phyloP scores from a whole-genome alignment of 257 asterid genomes.

The Jaltomata sinuosa region DNA sequence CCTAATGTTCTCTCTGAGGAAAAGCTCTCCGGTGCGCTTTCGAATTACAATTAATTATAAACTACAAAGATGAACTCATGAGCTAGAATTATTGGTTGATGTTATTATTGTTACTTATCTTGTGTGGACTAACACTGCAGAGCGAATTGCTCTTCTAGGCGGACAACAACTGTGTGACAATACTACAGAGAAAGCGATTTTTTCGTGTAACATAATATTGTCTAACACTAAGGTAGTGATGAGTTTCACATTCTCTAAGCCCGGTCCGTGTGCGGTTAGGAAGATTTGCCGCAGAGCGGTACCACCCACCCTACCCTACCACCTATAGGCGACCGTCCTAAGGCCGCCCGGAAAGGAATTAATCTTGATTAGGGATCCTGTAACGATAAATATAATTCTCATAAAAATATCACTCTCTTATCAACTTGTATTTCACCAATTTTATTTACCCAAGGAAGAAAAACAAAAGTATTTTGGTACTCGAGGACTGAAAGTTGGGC shows the following conservation, averaged over 20 bases:
- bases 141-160: no score
- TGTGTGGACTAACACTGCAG: no score
- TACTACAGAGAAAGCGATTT: background rate
- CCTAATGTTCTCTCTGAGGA: background rate
- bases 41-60: background rate
- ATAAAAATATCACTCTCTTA: background rate
- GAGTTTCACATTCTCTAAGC: background rate
- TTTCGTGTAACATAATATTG: background rate
- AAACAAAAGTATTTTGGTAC: background rate
- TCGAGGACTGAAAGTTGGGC: background rate
- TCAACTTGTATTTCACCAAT: background rate
- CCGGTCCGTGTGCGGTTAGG: rapidly evolving
- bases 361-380: background rate
- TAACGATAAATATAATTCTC: background rate
- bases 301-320: background rate
- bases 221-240: no score
- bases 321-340: background rate
- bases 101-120: background rate
- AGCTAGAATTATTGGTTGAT: background rate
- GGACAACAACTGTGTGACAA: background rate
- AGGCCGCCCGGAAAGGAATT: background rate
- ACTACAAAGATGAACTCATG: background rate
- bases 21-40: background rate
- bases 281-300: background rate
- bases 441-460: background rate